Base-by-base conservation (phyloP, 2,329 filamentous ascomycete species). In the Graphilbum sp. region DNA sequence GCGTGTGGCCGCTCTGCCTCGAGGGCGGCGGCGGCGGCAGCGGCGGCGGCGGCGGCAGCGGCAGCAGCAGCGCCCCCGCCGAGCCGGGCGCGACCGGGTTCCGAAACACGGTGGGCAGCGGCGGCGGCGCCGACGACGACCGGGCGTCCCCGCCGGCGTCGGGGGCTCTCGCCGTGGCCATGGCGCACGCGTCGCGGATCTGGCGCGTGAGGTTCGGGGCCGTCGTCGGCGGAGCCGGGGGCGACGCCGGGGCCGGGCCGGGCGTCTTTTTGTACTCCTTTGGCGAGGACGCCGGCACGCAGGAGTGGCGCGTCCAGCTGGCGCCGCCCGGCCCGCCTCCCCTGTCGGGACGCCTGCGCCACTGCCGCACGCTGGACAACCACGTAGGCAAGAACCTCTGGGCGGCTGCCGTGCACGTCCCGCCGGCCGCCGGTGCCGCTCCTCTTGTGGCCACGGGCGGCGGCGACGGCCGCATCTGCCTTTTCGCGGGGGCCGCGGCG, bases 341-440 rank as follows among this genome's bases (percentile, higher is more conserved):
- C 10, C 36, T 32, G 3, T 10, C 31, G 1, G 36, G 35, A 17
- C 10, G 21, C 6, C 53, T 85, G 32, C 55, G 55, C 12, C 68
- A 80, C 36, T 51, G 65, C 2, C 61, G 65, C 2, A 72, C 67
- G 8, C 69, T 73, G 36, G 64, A 69, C 3, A 70, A 75, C 42
- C 87, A 96, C 52, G 67, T 64, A 25, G 90, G 90, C 7, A 98
- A 95, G 56, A 86, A 95, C 52, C 75, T 96, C 7, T 96, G 88
- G 87, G 77, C 86, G 0, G 66, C 75, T 29, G 72, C 71, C 12
- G 43, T 67, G n/a, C n/a, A n/a, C 8, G 47, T 54, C 21, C 12
- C 12, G 42, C 59, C 41, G 15, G 5, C 10, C 16, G 8, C 13
- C 50, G 2, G 21, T 16, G 12, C 16, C 24, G 34, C 13, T 3